Conservation (phyloP, 2,329 filamentous ascomycete species). For the Sarocladium strictum region DNA sequence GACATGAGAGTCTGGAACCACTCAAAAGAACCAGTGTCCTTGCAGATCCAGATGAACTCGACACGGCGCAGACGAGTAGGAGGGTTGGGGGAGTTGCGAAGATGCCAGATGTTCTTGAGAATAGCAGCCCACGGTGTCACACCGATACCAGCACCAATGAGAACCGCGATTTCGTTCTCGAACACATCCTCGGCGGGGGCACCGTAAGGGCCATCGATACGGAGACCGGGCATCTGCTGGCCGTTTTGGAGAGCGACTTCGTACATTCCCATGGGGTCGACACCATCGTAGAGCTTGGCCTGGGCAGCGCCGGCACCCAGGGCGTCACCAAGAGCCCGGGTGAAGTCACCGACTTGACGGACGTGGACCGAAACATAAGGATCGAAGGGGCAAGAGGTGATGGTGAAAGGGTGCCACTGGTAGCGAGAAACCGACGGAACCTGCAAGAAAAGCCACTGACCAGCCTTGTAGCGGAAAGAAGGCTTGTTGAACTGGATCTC, state of each 20-base stretch:
- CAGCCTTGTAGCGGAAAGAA: slow-evolving; percentile 95
- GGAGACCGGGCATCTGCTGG: slow-evolving; percentile 82
- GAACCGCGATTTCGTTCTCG: slow-evolving; percentile 80
- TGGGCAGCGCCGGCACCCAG: slow-evolving; percentile 88
- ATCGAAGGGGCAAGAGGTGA: slow-evolving; percentile 95
- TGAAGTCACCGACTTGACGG: slow-evolving; percentile 95
- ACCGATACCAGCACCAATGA: slow-evolving; percentile 82
- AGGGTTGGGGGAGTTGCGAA: slow-evolving; percentile 83
- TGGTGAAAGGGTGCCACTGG: slow-evolving; percentile 99
- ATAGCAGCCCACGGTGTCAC: slow-evolving; percentile 84
- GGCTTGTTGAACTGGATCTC: slow-evolving; percentile 97
- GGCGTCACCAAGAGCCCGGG: slow-evolving; percentile 84
- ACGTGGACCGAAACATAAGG: slow-evolving; percentile 93
- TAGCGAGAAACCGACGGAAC: slow-evolving; percentile 80
- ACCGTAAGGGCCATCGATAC: slow-evolving; percentile 93
- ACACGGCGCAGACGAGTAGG: slow-evolving; percentile 85
- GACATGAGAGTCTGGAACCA: slow-evolving; percentile 96
- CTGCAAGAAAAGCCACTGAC: slow-evolving; percentile 96
- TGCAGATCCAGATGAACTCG: slow-evolving; percentile 99
- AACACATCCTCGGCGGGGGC: slow-evolving; percentile 97
- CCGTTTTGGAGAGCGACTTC: slow-evolving; percentile 93
- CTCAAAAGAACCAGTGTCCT: slow-evolving; percentile 90
- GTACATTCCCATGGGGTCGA: slow-evolving; percentile 95
- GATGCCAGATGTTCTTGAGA: slow-evolving; percentile 97
- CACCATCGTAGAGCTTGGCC: slow-evolving; percentile 80